Evolutionary conservation across 176 grass and related monocot genomes (phyloP).

Genomic region (Guadua angustifolia): DNA sequence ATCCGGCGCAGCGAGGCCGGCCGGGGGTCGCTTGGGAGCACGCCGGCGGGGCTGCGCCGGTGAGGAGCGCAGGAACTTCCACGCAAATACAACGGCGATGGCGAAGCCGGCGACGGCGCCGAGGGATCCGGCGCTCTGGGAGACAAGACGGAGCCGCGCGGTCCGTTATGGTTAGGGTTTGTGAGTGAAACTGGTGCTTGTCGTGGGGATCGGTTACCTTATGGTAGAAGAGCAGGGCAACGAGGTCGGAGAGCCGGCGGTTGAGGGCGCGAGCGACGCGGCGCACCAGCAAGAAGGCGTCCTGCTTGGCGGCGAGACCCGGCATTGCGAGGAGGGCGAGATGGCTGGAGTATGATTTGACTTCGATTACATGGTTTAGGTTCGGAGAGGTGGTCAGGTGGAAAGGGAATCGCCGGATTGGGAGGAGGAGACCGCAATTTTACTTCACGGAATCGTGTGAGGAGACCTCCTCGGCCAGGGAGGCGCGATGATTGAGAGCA

Average conservation of each 20-base stretch:
- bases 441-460: not conserved
- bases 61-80: conserved; percentile 72
- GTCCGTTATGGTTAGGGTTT: conserved; percentile 43
- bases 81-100: conserved; percentile 88
- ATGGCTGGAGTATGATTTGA: not conserved
- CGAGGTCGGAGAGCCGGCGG: conserved; percentile 71
- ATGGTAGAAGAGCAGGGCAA: conserved; percentile 64
- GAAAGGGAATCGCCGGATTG: conserved; percentile 17
- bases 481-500: conserved; percentile 13
- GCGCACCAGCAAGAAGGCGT: conserved; percentile 63
- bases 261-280: conserved; percentile 77
- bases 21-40: conserved; percentile 60
- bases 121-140: conserved; percentile 69
- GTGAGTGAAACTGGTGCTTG: not conserved
- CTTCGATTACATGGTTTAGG: not conserved
- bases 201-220: conserved; percentile 49
- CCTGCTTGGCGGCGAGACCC: conserved; percentile 59
- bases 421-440: not conserved
- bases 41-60: conserved; percentile 42
- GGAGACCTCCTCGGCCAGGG: conserved; percentile 10
- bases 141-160: not conserved
- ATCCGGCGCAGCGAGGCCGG: conserved; percentile 14
- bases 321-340: conserved; percentile 43
- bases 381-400: not conserved
- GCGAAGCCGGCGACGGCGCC: conserved; percentile 92